Conservation (phyloP, 768 basidiomycete species). For the Phanerodontia chrysosporium region DNA sequence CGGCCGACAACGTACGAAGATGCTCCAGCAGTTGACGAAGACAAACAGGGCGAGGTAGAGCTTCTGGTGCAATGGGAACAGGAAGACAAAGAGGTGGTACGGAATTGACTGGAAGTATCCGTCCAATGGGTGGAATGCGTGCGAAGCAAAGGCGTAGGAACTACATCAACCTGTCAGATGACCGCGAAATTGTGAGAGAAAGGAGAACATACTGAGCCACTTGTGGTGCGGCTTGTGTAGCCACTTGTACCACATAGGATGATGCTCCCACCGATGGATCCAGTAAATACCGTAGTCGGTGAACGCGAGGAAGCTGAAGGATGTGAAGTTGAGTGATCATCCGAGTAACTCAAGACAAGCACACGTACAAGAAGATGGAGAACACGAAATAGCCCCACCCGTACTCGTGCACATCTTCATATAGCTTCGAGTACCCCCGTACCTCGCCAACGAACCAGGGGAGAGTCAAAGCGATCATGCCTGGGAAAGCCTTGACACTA, state of each 20-base stretch:
- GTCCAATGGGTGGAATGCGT: slow-evolving; percentile 96
- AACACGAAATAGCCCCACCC: slow-evolving; percentile 69
- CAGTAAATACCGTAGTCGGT: slow-evolving; percentile 96
- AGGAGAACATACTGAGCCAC: slow-evolving; percentile 78
- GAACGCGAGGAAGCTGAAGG: slow-evolving; percentile 66
- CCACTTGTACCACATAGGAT: slow-evolving; percentile 81
- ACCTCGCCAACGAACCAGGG: slow-evolving; percentile 96
- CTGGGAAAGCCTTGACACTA: slow-evolving; percentile 75
- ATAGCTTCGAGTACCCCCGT: slow-evolving; percentile 76
- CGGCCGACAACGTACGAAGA: slow-evolving; percentile 52
- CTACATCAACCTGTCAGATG: slow-evolving; percentile 36
- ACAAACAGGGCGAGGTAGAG: slow-evolving; percentile 86
- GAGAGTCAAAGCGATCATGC: slow-evolving; percentile 78
- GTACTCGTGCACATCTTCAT: slow-evolving; percentile 74
- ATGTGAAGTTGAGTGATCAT: slow-evolving; percentile 4
- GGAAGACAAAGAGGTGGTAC: slow-evolving; percentile 86
- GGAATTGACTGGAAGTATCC: slow-evolving; percentile 93
- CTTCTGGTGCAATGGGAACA: slow-evolving; percentile 87
- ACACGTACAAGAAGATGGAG: slow-evolving; percentile 64
- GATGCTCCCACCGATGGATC: slow-evolving; percentile 89
- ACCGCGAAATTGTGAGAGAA: not conserved
- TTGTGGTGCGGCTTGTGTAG: slow-evolving; percentile 98
- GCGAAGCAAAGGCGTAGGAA: slow-evolving; percentile 97
- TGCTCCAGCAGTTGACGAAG: slow-evolving; percentile 90
- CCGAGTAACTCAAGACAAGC: not conserved